Evolutionary conservation across 2,329 filamentous ascomycete genomes (phyloP).

Genomic region (Amylocarpus encephaloides): DNA sequence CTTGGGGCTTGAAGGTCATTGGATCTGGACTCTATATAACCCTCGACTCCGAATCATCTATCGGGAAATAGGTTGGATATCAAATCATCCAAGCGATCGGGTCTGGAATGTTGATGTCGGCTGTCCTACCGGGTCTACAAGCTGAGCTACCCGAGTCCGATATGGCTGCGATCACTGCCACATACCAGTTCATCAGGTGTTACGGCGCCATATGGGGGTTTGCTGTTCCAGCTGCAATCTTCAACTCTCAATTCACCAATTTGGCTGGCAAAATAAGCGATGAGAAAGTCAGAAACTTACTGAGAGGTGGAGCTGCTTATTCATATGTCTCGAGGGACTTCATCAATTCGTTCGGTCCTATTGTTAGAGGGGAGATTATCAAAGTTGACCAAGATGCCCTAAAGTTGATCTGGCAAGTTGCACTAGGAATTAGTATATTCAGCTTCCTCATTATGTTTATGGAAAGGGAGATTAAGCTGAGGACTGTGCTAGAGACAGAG

Average conservation of each 20-base stretch:
- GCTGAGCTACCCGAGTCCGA: neutral
- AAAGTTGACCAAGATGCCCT: neutral
- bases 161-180: neutral
- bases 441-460: neutral
- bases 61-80: neutral
- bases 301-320: neutral
- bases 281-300: neutral
- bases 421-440: neutral
- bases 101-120: neutral
- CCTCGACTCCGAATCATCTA: neutral
- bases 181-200: neutral
- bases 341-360: neutral
- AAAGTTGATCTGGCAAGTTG: neutral
- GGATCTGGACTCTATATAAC: neutral
- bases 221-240: neutral
- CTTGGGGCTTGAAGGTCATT: no score
- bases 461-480: neutral
- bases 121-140: neutral
- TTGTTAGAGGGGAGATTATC: neutral
- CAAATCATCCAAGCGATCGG: neutral
- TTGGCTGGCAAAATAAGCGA: neutral
- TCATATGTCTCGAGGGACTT: neutral
- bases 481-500: neutral
- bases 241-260: neutral
- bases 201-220: neutral